Evolutionary conservation across 441 rosid genomes (phyloP), one percentile per base, ranked within the genome.

Genomic region (Isatis lusitanica): DNA sequence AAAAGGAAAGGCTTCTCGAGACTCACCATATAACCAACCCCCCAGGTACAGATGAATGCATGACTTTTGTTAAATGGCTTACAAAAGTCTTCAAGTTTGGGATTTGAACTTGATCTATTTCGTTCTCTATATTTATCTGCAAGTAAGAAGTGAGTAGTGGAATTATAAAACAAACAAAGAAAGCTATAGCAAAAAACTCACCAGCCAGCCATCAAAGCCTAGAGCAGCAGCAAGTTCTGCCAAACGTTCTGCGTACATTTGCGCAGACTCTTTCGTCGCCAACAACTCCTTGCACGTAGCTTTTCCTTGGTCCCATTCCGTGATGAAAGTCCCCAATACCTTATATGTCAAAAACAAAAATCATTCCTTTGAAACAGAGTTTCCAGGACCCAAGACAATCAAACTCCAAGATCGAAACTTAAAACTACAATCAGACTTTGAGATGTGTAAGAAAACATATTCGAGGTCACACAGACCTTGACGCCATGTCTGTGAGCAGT

Each of bases 181-280:
- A 24, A 43, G 8, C 31, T 55, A 30, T 60, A 50, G 21, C 35
- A 26, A 61, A 15, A 57, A 38, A 46, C 9, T 15, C 80, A 92
- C 97, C 89, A 88, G 86, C 97, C 97, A 92, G 11, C 94, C 97
- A 63, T 92, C 96, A 72, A 90, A 88, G 62, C 96, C 92, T 74
- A 92, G 72, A 57, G 76, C 80, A 74, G 71, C 78, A 13, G 93
- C 91, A 58, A 90, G 93, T 65, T 92, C 88, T 9, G 82, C 84
- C 82, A 92, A 81, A 35, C 80, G 80, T 70, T 87, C 85, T 5
- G 96, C 96, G 73, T 86, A 88, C 70, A 71, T 74, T 12, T 63
- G 73, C 65, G 93, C 83, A 62, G 94, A 86, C 74, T 86, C 96
- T 81, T 79, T 78, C 13, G 94, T 82, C 3, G 81, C 78, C 11